Percentiles rank a stretch among this genome's conserved stretches.
Evolutionary conservation across 2,329 filamentous ascomycete species (phyloP).

Genomic region (Grosmannia huntii): DNA sequence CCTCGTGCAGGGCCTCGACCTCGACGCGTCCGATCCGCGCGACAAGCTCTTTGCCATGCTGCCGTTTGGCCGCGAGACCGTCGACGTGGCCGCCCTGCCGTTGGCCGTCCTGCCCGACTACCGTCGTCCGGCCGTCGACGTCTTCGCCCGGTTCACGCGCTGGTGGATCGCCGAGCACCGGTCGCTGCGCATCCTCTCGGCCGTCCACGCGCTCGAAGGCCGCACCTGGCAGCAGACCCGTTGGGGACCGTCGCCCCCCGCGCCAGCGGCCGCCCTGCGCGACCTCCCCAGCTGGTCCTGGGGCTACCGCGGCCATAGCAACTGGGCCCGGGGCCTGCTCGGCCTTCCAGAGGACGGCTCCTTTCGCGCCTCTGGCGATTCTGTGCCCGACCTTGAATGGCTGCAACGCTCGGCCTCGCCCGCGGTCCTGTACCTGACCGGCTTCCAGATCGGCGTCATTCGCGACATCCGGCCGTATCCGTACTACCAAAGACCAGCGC

Average conservation of each 20-base stretch:
- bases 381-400: neutral
- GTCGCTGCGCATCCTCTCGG: slow-evolving; percentile 8
- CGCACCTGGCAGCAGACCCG: neutral
- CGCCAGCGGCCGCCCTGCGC: no score
- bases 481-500: neutral
- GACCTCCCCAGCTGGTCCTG: neutral
- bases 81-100: neutral
- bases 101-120: slow-evolving; percentile 5
- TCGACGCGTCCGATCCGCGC: slow-evolving; percentile 7
- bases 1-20: slow-evolving; percentile 4
- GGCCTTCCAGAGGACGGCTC: neutral
- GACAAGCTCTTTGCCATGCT: slow-evolving; percentile 10
- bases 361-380: neutral
- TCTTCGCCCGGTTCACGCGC: slow-evolving; percentile 7
- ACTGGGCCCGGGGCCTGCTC: neutral
- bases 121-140: neutral
- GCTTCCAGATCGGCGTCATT: neutral
- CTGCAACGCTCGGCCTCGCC: neutral
- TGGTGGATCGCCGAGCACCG: slow-evolving; percentile 10
- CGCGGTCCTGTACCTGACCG: neutral
- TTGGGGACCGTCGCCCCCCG: neutral
- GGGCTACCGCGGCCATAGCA: neutral
- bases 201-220: slow-evolving; percentile 2
- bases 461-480: neutral
- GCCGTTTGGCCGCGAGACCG: slow-evolving; percentile 7